Evolutionary conservation across 192 early-diverging fungal genomes (phyloP), one percentile per base, ranked within the genome.

Genomic region (Funneliformis mosseae): DNA sequence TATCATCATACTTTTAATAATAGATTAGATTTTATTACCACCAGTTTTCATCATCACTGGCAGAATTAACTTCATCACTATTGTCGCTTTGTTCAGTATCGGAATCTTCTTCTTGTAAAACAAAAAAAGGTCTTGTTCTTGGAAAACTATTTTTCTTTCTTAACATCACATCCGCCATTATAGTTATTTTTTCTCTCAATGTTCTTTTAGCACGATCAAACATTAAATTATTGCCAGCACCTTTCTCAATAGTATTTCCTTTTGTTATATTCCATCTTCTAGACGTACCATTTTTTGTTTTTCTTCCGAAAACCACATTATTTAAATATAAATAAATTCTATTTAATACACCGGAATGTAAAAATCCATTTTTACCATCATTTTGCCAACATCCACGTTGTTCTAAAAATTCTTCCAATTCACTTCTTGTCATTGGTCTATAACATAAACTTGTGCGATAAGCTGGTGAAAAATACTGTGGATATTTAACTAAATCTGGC

Each of bases 291-390:
- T 70, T n/a, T 11, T 66, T 66, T 55, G 8, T 4, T 8, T 75
- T 42, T 28, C 77, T 78, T 21, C 81, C 76, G 74, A 86, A 86
- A 8, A 86, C 83, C 5, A 88, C 69, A 33, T 82, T 80, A 69
- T 90, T 89, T 9, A 92, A 81, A 83, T 89, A 91, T 11, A 87
- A 82, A 39, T 92, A 92, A 1, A 92, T 86, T 1, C 87, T 83
- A 76, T 92, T 92, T 48, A 92, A 83, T 18, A 90, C 79, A 0
- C 91, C 91, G 38, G 88, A 86, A 70, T 92, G 87, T 50, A 92
- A 85, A 43, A 92, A 92, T 1, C 91, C 91, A 6, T 79, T 59
- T 45, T 80, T 76, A 8, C 85, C 85, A 28, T 74, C 80, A 77
- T 84, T 84, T 23, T 79, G 69, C 83, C 83, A 86, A 81, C 81